phyloP scores from a whole-genome alignment of 805 yeast species.

The Kazachstania viticola region DNA sequence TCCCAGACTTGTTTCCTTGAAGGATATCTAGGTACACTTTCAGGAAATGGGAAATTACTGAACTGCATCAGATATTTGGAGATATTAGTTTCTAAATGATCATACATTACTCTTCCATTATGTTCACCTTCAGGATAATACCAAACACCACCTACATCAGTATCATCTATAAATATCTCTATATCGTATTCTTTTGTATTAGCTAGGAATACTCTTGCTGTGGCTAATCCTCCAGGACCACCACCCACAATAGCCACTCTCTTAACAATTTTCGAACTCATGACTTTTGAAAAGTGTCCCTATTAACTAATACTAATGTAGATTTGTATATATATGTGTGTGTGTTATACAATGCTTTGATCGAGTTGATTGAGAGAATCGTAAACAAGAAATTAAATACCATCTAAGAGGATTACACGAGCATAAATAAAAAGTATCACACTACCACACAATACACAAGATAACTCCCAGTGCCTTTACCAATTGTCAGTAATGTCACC shows the following conservation, averaged over 20 bases:
- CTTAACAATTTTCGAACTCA: constrained; percentile 5
- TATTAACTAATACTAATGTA: not conserved
- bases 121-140: constrained; percentile 32
- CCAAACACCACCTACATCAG: constrained; percentile 74
- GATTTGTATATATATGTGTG: not conserved
- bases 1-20: constrained; percentile 45
- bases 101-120: constrained; percentile 40
- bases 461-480: no score
- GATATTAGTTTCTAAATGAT: constrained; percentile 58
- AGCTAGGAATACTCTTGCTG: constrained; percentile 48
- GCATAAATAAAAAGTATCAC: no score
- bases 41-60: constrained; percentile 39
- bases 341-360: not conserved
- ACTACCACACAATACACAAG: no score
- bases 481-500: no score
- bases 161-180: constrained; percentile 48
- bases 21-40: constrained; percentile 42
- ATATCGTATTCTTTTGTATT: constrained; percentile 39
- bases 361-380: no score
- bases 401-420: no score
- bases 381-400: no score
- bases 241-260: constrained; percentile 61
- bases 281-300: not conserved
- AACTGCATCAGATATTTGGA: constrained; percentile 58
- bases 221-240: constrained; percentile 65